Evolutionary conservation across 495 filamentous ascomycete genomes (phyloP).

Genomic region (Aspergillus conjunctus): DNA sequence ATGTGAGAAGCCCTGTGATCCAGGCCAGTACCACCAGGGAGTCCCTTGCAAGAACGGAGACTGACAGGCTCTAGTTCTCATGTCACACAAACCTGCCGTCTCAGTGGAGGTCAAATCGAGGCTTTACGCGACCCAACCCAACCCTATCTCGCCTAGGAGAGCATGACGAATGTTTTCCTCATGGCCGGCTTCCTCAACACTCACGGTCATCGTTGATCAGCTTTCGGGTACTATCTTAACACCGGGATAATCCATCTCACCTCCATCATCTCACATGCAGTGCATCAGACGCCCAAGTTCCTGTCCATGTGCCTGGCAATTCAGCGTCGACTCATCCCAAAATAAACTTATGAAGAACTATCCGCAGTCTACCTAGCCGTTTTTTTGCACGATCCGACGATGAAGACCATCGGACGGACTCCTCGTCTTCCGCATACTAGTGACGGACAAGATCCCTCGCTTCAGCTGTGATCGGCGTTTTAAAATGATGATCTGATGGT

Average conservation of each 20-base stretch:
- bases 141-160: background rate
- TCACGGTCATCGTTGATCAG: background rate
- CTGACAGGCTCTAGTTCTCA: background rate
- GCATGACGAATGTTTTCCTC: constrained; percentile 2
- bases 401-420: no score
- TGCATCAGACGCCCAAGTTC: background rate
- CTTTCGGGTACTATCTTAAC: background rate
- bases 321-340: background rate
- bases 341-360: background rate
- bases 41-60: constrained; percentile 2
- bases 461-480: background rate
- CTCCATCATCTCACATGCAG: background rate
- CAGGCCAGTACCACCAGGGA: background rate
- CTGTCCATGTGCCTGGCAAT: background rate
- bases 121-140: background rate
- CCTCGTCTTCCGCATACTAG: background rate
- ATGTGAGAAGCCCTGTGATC: background rate
- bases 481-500: constrained; percentile 8
- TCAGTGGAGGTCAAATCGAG: background rate
- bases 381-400: background rate
- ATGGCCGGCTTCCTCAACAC: background rate
- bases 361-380: background rate
- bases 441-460: background rate
- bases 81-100: background rate
- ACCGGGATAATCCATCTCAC: background rate